Evolutionary conservation across 306 rosid species (phyloP).

Genomic region (Citrullus mucosospermus): DNA sequence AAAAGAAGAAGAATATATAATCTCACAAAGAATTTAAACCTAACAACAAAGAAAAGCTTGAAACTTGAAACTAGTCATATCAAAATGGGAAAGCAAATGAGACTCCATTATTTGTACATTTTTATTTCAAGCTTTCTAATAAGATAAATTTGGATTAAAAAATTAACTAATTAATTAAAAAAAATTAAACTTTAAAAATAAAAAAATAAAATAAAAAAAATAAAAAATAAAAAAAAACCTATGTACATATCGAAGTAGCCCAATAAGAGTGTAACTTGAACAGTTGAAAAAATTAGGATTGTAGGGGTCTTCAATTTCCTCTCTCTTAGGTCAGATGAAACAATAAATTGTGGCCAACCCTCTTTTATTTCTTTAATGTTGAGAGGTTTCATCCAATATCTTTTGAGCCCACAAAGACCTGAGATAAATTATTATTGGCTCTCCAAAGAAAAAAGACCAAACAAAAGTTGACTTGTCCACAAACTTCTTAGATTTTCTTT

Average conservation of each 20-base stretch:
- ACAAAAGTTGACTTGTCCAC: background rate
- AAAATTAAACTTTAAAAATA: background rate
- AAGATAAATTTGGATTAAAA: background rate
- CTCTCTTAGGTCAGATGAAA: slow-evolving; percentile 2
- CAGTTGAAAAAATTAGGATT: background rate
- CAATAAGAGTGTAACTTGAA: background rate
- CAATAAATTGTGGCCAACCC: slow-evolving; percentile 9
- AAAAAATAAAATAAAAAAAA: background rate
- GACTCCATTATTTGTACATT: background rate
- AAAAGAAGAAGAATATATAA: background rate
- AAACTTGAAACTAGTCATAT: background rate
- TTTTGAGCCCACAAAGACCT: slow-evolving; percentile 4
- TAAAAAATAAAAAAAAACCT: background rate
- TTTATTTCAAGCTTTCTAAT: background rate
- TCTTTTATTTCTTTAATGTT: background rate
- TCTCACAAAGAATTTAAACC: background rate
- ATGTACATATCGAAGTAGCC: slow-evolving; percentile 1
- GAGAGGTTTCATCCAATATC: background rate
- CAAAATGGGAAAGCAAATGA: background rate
- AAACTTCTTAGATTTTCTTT: background rate
- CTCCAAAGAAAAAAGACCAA: background rate
- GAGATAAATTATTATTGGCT: background rate
- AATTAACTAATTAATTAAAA: too few relatives aligned
- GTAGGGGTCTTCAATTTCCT: background rate
- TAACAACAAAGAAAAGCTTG: background rate